Evolutionary conservation across 495 filamentous ascomycete genomes (phyloP).

Genomic region (Margaritispora aquatica): DNA sequence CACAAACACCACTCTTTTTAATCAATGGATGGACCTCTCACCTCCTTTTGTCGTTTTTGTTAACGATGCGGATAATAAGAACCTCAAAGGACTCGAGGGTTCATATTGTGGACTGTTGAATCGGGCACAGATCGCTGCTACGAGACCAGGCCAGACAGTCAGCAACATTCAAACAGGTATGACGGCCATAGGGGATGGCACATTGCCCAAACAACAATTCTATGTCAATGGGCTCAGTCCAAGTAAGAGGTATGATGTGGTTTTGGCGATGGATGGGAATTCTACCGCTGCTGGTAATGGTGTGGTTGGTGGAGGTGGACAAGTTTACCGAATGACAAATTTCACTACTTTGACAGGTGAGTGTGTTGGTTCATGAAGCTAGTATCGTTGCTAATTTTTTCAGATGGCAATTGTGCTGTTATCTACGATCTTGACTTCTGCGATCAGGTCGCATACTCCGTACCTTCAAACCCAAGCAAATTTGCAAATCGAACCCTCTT

Average conservation of each 20-base stretch:
- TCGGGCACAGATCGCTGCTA: conserved; percentile 53
- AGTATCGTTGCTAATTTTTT: conserved; percentile 4
- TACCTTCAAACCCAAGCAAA: conserved; percentile 67
- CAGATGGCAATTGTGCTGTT: conserved; percentile 66
- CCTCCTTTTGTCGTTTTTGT: conserved; percentile 77
- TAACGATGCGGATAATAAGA: conserved; percentile 50
- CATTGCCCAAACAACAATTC: conserved; percentile 76
- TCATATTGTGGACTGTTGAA: conserved; percentile 69
- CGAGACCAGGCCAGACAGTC: conserved; percentile 27
- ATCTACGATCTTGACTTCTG: conserved; percentile 82
- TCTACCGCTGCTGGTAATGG: conserved; percentile 42
- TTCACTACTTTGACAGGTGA: conserved; percentile 76
- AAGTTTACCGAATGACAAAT: conserved; percentile 57
- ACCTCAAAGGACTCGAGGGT: conserved; percentile 57
- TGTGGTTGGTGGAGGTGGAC: conserved; percentile 59
- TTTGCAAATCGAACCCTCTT: conserved; percentile 43
- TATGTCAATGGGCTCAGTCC: conserved; percentile 67
- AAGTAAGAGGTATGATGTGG: conserved; percentile 61
- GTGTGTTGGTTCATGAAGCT: conserved; percentile 25
- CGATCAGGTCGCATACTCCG: conserved; percentile 79
- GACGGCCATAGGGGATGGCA: conserved; percentile 54
- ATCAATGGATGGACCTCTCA: conserved; percentile 48
- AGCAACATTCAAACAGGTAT: conserved; percentile 52
- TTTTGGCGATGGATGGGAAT: conserved; percentile 59
- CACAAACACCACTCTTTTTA: conserved; percentile 32